Evolutionary conservation across 805 yeast species (phyloP), one percentile per base, ranked within the genome.

Genomic region (Kuraishia borneana): DNA sequence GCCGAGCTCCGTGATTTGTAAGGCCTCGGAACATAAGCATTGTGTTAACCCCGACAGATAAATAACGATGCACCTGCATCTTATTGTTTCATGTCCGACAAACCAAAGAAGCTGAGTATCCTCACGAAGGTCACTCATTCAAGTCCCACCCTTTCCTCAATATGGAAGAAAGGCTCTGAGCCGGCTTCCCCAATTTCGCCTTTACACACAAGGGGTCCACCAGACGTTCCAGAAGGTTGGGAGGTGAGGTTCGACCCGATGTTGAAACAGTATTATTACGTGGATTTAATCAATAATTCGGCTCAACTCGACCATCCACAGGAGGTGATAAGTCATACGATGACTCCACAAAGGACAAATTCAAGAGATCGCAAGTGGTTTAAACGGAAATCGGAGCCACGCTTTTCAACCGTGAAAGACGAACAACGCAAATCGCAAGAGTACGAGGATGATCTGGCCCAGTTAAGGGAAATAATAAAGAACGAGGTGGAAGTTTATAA

Each of bases 271-370:
- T 55, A 58, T 40, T 65, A 63, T 43, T 67, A 63, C 39, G 41
- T 63, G 13, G 63, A 67, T 38, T 39, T 43, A 18, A 32, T 37
- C 13, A 56, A 57, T 9, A 56, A 54, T 30, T 41, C 54, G 3
- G 51, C 65, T 10, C 60, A 63, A 34, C 63, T 65, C 40, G 71
- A 67, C 44, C 59, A 57, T 29, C 70, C 73, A 2, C 47, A 58
- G 31, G 72, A 66, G 45, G 71, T 66, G n/a, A 44, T 44, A 8
- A 26, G 8, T 12, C 28, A 6, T 12, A 4, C 25, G 4, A 9
- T 12, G 6, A n/a, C 34, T 9, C 22, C 16, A 29, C 10, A 10
- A 6, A 10, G 14, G 21, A 14, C 18, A 33, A 12, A 12, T 22
- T 19, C 18, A 14, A 13, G n/a, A 17, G 30, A 22, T 16, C 13